Conservation (phyloP, 306 rosid genomes). For the Gastrolobium villosum region DNA sequence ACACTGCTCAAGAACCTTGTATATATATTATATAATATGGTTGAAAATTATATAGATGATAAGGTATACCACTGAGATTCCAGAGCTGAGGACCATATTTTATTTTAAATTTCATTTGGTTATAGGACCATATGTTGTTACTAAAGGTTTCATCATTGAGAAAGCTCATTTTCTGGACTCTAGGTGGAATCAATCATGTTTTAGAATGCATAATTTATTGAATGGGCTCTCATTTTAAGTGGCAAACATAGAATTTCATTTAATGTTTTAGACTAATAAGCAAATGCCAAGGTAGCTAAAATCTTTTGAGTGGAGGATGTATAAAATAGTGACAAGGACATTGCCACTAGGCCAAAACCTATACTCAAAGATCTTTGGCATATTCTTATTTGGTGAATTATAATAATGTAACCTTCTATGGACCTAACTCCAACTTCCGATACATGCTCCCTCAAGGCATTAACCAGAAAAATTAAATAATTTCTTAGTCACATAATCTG, state of each 20-base stretch:
- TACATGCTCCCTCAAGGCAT: constrained; percentile 34
- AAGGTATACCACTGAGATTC: constrained; percentile 29
- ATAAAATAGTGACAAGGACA: constrained; percentile 52
- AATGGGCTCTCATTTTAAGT: constrained; percentile 44
- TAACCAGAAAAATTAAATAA: constrained; percentile 34
- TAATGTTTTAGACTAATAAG: constrained; percentile 42
- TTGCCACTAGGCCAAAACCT: constrained; percentile 45
- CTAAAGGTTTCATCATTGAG: constrained; percentile 42
- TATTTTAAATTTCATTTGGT: background rate
- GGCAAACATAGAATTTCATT: constrained; percentile 51
- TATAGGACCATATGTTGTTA: constrained; percentile 39
- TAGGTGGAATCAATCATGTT: constrained; percentile 48
- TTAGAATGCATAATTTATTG: constrained; percentile 34
- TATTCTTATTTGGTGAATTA: constrained; percentile 35
- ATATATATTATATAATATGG: background rate
- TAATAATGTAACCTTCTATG: constrained; percentile 24
- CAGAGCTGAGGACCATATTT: constrained; percentile 42
- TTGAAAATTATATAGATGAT: background rate
- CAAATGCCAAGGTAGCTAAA: constrained; percentile 37
- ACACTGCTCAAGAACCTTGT: background rate
- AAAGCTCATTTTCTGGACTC: constrained; percentile 23
- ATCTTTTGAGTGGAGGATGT: constrained; percentile 48
- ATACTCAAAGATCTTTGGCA: constrained; percentile 37
- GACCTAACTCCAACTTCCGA: constrained; percentile 55
- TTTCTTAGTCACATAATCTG: constrained; percentile 14